Conservation (phyloP, 148 eudicot genomes). For the Beta vulgaris region DNA sequence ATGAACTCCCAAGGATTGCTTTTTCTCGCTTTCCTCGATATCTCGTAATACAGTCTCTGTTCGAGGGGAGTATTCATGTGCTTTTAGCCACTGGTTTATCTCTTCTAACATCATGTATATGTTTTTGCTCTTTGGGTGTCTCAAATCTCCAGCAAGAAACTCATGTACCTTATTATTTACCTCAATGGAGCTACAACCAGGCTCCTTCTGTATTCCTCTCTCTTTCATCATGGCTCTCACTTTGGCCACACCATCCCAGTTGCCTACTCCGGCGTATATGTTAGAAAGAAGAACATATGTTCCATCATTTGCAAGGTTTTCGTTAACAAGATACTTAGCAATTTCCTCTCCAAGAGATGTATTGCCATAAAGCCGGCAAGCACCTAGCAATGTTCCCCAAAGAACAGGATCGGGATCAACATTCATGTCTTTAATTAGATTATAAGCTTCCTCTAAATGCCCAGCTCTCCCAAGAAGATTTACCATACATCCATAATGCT, state of each 20-base stretch:
- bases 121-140: slow-evolving; percentile 64
- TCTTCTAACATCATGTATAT: slow-evolving; percentile 75
- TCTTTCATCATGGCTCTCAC: slow-evolving; percentile 71
- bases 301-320: slow-evolving; percentile 58
- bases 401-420: slow-evolving; percentile 57
- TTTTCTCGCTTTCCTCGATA: slow-evolving; percentile 49
- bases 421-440: slow-evolving; percentile 50
- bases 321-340: slow-evolving; percentile 44
- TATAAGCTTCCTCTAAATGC: slow-evolving; percentile 68
- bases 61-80: slow-evolving; percentile 54
- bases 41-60: slow-evolving; percentile 61
- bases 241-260: slow-evolving; percentile 77
- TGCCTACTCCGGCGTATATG: slow-evolving; percentile 61
- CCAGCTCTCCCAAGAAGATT: slow-evolving; percentile 88
- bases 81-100: slow-evolving; percentile 52
- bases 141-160: slow-evolving; percentile 85
- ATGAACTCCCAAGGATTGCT: slow-evolving; percentile 64
- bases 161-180: slow-evolving; percentile 71
- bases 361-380: slow-evolving; percentile 76
- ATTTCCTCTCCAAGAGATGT: slow-evolving; percentile 58
- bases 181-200: slow-evolving; percentile 92
- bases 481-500: slow-evolving; percentile 97
- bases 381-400: slow-evolving; percentile 79
- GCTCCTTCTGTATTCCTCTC: slow-evolving; percentile 69
- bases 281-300: slow-evolving; percentile 77